Base-by-base conservation (phyloP, 495 filamentous ascomycete genomes). In the Penicillium antarcticum region DNA sequence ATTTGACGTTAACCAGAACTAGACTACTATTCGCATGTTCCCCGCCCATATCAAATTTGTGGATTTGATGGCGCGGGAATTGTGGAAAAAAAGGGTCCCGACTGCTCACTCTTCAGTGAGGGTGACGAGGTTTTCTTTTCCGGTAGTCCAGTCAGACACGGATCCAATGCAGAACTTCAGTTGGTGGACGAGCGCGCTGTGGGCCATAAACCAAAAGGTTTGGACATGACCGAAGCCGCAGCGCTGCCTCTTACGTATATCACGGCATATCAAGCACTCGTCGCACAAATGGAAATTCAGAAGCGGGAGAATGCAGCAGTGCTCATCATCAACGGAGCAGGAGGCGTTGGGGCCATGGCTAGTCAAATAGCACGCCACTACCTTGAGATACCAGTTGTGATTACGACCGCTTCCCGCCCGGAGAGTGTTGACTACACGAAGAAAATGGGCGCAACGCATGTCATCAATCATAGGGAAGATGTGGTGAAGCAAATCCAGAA, bases 61-160 rank as follows among this genome's bases (percentile, higher is more conserved):
- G 58, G 66, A 42, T 62, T 57, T 35, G 70, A 73, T 55, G 69
- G 58, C 45, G 59, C 66, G 21, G 70, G 70, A 23, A 60, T 52
- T 18, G 52, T 73, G 18, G 31, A 51, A 11, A 23, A 57, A 31
- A 37, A 56, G 4, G 63, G 63, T 3, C 45, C 63, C 5, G 24
- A 61, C 5, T 67, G 57, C 32, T 24, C 44, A 4, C 12, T 36
- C n/a, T 67, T 67, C 51, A 60, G 60, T 21, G 19, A 31, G 6
- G 63, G 66, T n/a, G 63, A 63, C 45, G 55, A 63, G n/a, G 64
- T 71, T 18, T 71, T 54, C 54, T 71, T 63, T 52, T 45, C 60
- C 4, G 61, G 63, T 12, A 57, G 47, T 41, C 63, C 68, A 11
- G 59, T 62, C 23, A 31, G 57, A 9, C 63, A 63, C 23, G 66